Evolutionary conservation across 2,329 filamentous ascomycete genomes (phyloP).

Genomic region (Ceratocystiopsis minuta): DNA sequence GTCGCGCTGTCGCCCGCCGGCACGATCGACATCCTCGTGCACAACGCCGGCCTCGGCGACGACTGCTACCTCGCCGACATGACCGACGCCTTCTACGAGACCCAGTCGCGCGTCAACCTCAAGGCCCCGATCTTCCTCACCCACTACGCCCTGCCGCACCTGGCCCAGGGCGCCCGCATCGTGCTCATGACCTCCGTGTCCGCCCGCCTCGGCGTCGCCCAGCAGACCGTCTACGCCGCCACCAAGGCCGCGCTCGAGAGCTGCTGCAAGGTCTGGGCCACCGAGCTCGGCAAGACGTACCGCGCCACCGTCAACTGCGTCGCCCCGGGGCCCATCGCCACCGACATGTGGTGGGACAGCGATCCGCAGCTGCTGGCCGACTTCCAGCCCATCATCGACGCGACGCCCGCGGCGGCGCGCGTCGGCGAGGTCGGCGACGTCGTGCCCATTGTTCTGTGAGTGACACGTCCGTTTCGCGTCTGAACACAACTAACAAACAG

Average conservation of each 20-base stretch:
- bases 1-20: background rate
- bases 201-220: slow-evolving; percentile 15
- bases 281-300: slow-evolving; percentile 30
- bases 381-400: slow-evolving; percentile 30
- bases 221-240: slow-evolving; percentile 1
- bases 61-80: slow-evolving; percentile 20
- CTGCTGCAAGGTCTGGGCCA: slow-evolving; percentile 37
- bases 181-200: slow-evolving; percentile 41
- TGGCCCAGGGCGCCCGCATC: slow-evolving; percentile 28
- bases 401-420: slow-evolving; percentile 33
- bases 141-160: slow-evolving; percentile 31
- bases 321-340: slow-evolving; percentile 38
- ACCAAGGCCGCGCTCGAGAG: slow-evolving; percentile 34
- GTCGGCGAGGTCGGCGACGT: slow-evolving; percentile 35
- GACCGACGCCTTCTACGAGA: slow-evolving; percentile 29
- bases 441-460: slow-evolving; percentile 27
- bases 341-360: slow-evolving; percentile 24
- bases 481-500: no score
- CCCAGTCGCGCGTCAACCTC: slow-evolving; percentile 38
- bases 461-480: no score
- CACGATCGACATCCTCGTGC: slow-evolving; percentile 3
- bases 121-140: slow-evolving; percentile 34
- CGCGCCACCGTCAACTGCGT: slow-evolving; percentile 44
- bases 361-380: slow-evolving; percentile 28
- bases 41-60: slow-evolving; percentile 16